Evolutionary conservation across 495 filamentous ascomycete species (phyloP).

Genomic region (Aspergillus affinis): DNA sequence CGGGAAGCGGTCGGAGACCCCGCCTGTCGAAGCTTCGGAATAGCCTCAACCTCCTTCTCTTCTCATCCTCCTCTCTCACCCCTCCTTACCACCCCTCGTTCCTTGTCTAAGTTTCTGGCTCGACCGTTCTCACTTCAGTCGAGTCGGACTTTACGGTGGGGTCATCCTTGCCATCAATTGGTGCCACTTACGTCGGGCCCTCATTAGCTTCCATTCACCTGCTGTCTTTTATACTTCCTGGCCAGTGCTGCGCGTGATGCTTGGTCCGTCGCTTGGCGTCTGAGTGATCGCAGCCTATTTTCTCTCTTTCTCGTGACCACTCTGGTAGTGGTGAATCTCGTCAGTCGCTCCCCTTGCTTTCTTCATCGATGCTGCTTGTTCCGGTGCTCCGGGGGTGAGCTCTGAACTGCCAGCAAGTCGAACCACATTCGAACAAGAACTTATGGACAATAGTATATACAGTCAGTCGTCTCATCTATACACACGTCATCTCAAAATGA

Average conservation of each 20-base stretch:
- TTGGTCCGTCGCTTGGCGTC: conserved; percentile 6
- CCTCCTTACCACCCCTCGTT: conserved; percentile 1
- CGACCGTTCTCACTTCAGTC: neutral
- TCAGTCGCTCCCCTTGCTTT: neutral
- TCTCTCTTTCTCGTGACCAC: conserved; percentile 16
- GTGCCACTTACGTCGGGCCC: neutral
- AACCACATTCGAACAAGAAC: neutral
- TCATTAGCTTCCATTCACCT: neutral
- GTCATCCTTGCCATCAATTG: neutral
- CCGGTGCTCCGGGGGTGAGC: neutral
- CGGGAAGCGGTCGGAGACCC: conserved; percentile 21
- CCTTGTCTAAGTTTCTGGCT: neutral
- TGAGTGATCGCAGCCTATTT: conserved; percentile 7
- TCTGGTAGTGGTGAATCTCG: conserved; percentile 9
- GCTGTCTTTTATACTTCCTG: conserved; percentile 6
- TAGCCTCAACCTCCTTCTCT: neutral
- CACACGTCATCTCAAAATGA: conserved; percentile 16
- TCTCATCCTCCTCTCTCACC: neutral
- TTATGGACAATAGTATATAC: neutral
- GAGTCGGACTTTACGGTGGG: neutral
- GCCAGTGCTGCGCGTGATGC: conserved; percentile 21
- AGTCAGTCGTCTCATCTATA: neutral
- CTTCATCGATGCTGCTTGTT: neutral
- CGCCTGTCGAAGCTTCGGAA: neutral
- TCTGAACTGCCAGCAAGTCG: neutral